These are phyloP conservation scores for Fomitopsis serialis DNA, from an alignment of 768 basidiomycete genomes.

Conservation along the genomic window DNA sequence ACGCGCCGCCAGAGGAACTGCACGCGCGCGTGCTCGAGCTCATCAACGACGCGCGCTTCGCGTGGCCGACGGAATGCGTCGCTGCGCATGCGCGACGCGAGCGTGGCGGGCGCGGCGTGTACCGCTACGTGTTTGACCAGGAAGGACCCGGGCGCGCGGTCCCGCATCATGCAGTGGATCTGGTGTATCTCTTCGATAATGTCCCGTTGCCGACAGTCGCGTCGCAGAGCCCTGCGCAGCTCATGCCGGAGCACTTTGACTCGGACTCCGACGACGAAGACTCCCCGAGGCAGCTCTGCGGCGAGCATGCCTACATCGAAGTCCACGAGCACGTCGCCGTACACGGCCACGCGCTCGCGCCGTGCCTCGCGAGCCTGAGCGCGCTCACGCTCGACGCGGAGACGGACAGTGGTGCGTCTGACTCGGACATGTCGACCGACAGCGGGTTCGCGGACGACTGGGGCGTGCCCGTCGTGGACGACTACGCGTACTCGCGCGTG, in stretches of 20 bases:
- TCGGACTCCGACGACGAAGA: slow-evolving; percentile 26
- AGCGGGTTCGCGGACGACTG: slow-evolving; percentile 31
- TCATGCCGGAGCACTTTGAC: slow-evolving; percentile 10
- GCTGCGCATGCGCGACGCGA: slow-evolving; percentile 44
- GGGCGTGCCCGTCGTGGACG: slow-evolving; percentile 55
- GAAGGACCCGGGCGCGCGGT: slow-evolving; percentile 60
- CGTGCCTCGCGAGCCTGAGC: not conserved
- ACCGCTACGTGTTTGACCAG: slow-evolving; percentile 81
- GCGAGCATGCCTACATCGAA: too few species aligned
- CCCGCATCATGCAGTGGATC: slow-evolving; percentile 67
- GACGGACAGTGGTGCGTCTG: slow-evolving; percentile 24
- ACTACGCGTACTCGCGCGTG: slow-evolving; percentile 60
- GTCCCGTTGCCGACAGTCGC: slow-evolving; percentile 44
- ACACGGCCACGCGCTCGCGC: not conserved
- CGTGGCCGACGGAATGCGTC: slow-evolving; percentile 72
- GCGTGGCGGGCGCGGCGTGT: slow-evolving; percentile 56
- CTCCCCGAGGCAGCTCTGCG: slow-evolving; percentile 13
- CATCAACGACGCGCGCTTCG: slow-evolving; percentile 67
- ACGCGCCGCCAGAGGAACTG: slow-evolving; percentile 63
- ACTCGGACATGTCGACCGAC: slow-evolving; percentile 15
- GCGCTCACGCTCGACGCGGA: slow-evolving; percentile 10
- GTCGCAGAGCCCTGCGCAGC: slow-evolving; percentile 14
- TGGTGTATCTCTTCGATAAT: slow-evolving; percentile 78
- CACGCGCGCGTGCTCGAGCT: slow-evolving; percentile 66
- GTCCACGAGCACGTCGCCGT: too few species aligned